Percentiles rank a stretch among this genome's conserved stretches.
Conservation (phyloP, 2,329 filamentous ascomycete species). For the Cladosporium sphaerospermum region DNA sequence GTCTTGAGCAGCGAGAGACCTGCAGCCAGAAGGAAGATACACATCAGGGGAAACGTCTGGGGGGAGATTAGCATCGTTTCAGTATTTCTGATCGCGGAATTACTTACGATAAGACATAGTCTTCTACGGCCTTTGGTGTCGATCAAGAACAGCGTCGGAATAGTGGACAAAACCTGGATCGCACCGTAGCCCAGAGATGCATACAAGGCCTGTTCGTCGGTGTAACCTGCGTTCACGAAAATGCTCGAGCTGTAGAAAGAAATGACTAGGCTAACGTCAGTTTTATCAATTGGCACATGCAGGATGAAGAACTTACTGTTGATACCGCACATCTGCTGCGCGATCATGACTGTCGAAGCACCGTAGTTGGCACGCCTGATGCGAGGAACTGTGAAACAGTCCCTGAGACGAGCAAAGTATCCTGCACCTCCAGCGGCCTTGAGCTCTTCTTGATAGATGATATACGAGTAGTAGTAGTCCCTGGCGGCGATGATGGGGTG, state of each 20-base stretch:
- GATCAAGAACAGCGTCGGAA: constrained; percentile 41
- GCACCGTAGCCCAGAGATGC: constrained; percentile 41
- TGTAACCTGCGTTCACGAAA: constrained; percentile 33
- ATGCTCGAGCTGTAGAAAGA: constrained; percentile 34
- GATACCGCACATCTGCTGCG: constrained; percentile 31
- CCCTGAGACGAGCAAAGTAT: constrained; percentile 40
- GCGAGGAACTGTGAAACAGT: constrained; percentile 45
- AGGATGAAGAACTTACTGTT: constrained; percentile 20
- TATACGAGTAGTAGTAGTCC: constrained; percentile 48
- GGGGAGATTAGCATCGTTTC: constrained; percentile 16
- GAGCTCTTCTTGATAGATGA: constrained; percentile 32
- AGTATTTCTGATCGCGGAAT: background rate
- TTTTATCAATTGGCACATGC: too few species aligned
- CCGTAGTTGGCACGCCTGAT: constrained; percentile 38
- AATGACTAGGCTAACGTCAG: constrained; percentile 21
- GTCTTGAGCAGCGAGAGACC: constrained; percentile 36
- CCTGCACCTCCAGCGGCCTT: constrained; percentile 31
- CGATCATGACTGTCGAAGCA: constrained; percentile 32
- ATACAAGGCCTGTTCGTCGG: constrained; percentile 31
- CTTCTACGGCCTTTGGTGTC: constrained; percentile 41
- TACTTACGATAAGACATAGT: constrained; percentile 24
- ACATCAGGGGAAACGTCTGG: constrained; percentile 43
- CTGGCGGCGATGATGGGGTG: constrained; percentile 49
- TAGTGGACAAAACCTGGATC: constrained; percentile 41
- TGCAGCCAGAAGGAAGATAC: constrained; percentile 45